These are phyloP conservation scores for Paramecium bursaria DNA, from an alignment of 73 alveolate genomes.

Conservation along the genomic window DNA sequence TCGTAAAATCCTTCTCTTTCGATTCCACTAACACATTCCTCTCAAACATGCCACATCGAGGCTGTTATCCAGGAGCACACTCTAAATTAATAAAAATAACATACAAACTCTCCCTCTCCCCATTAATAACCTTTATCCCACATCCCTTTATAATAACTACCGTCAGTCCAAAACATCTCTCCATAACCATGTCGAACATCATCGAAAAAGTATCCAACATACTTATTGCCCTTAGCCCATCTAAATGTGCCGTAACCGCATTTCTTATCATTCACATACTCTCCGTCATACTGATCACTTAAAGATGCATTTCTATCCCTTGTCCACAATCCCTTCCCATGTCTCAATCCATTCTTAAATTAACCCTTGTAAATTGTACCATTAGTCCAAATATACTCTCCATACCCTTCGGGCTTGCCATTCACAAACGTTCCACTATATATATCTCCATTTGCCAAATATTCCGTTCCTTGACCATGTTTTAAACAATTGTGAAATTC, in stretches of 20 bases:
- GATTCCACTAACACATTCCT: too few species aligned
- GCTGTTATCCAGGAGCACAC: too few species aligned
- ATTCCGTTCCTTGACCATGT: constrained; percentile 73
- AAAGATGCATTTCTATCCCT: constrained; percentile 40
- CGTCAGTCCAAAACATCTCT: constrained; percentile 75
- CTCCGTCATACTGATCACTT: constrained; percentile 75
- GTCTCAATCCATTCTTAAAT: constrained; percentile 62
- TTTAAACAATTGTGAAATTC: constrained; percentile 62
- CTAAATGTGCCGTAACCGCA: constrained; percentile 76
- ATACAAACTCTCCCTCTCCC: constrained; percentile 62
- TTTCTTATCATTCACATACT: constrained; percentile 72
- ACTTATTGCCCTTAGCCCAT: constrained; percentile 80
- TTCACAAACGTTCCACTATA: constrained; percentile 74
- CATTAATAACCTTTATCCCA: constrained; percentile 68
- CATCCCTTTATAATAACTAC: constrained; percentile 75
- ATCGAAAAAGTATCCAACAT: constrained; percentile 74
- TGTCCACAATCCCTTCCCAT: constrained; percentile 66
- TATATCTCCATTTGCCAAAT: constrained; percentile 75
- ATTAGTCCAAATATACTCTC: constrained; percentile 76
- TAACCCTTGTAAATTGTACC: constrained; percentile 65
- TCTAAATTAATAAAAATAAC: too few species aligned
- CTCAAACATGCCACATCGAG: too few species aligned
- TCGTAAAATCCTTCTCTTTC: too few species aligned
- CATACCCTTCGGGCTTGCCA: constrained; percentile 88
- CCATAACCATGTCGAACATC: constrained; percentile 79